Conservation (phyloP, 805 yeast genomes). For the Cyberlindnera euphorbiiphila region DNA sequence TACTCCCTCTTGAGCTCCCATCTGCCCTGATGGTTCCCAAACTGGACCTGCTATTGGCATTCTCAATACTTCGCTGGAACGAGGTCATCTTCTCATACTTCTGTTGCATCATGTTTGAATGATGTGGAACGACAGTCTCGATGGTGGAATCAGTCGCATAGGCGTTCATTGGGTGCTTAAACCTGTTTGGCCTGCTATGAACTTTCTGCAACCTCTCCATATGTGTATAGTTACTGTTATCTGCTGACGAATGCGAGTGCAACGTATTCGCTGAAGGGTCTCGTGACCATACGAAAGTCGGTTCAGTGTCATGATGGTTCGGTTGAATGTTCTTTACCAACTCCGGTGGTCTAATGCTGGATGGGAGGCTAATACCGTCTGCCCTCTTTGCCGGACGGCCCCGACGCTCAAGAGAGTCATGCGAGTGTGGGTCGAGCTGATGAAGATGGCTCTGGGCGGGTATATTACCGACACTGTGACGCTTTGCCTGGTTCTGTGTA, state of each 20-base stretch:
- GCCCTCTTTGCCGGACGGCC: constrained; percentile 11
- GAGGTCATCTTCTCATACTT: too few species aligned
- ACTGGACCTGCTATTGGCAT: background rate
- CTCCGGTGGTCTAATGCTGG: constrained; percentile 13
- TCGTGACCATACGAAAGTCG: constrained; percentile 12
- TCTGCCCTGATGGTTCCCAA: constrained; percentile 1
- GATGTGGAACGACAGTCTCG: constrained; percentile 22
- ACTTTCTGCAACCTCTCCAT: background rate
- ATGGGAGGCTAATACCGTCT: background rate
- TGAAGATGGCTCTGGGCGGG: too few species aligned
- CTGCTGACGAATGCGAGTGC: constrained; percentile 2
- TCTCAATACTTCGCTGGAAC: background rate
- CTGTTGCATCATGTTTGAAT: constrained; percentile 16
- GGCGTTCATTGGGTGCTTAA: constrained; percentile 23
- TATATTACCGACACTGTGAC: constrained; percentile 11
- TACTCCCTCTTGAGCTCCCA: constrained; percentile 7
- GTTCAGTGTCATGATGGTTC: background rate
- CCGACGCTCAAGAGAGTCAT: constrained; percentile 9
- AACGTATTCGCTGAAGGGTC: constrained; percentile 15
- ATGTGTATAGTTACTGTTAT: background rate
- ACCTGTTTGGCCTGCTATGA: constrained; percentile 7
- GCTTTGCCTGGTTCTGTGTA: constrained; percentile 2
- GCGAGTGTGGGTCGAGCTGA: too few species aligned
- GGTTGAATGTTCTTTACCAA: constrained; percentile 19
- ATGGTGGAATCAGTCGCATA: constrained; percentile 15